These are phyloP conservation scores for Rauvolfia tetraphylla DNA, from an alignment of 257 asterid genomes.

Conservation along the genomic window DNA sequence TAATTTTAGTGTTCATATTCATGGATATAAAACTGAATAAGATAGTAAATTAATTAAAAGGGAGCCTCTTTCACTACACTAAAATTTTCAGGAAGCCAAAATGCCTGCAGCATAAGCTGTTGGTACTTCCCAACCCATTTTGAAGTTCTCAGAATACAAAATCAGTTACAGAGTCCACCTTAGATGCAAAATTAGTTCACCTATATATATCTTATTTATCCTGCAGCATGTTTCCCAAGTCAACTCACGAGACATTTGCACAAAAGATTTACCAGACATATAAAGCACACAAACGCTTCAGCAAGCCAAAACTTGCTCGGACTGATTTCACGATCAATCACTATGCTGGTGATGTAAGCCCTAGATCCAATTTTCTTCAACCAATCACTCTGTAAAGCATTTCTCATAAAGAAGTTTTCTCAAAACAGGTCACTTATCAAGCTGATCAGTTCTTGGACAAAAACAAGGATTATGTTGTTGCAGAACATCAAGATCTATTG, in stretches of 20 bases:
- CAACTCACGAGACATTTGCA: slow-evolving; percentile 94
- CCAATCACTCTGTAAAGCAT: slow-evolving; percentile 17
- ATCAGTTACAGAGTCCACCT: no score
- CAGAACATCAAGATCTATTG: slow-evolving; percentile 92
- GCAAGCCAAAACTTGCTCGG: slow-evolving; percentile 89
- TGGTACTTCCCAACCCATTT: not conserved
- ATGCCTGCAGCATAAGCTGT: not conserved
- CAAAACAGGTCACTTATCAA: slow-evolving; percentile 77
- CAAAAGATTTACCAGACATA: slow-evolving; percentile 97
- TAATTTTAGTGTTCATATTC: slow-evolving; percentile 13
- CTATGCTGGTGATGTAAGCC: slow-evolving; percentile 93
- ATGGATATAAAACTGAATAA: not conserved
- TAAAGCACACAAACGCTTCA: slow-evolving; percentile 80
- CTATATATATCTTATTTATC: slow-evolving; percentile 25
- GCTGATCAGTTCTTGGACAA: slow-evolving; percentile 93
- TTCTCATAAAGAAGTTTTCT: slow-evolving; percentile 22
- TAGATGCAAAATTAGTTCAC: not conserved
- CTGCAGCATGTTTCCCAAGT: slow-evolving; percentile 95
- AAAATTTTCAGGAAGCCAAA: slow-evolving; percentile 16
- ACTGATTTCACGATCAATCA: slow-evolving; percentile 87
- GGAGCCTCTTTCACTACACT: not conserved
- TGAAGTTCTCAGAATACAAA: not conserved
- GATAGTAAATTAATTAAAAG: not conserved
- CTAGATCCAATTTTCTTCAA: slow-evolving; percentile 4
- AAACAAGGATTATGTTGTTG: slow-evolving; percentile 89